Evolutionary conservation across 805 yeast genomes (phyloP), one percentile per base, ranked within the genome.

Genomic region (Schizosaccharomyces octosporus): DNA sequence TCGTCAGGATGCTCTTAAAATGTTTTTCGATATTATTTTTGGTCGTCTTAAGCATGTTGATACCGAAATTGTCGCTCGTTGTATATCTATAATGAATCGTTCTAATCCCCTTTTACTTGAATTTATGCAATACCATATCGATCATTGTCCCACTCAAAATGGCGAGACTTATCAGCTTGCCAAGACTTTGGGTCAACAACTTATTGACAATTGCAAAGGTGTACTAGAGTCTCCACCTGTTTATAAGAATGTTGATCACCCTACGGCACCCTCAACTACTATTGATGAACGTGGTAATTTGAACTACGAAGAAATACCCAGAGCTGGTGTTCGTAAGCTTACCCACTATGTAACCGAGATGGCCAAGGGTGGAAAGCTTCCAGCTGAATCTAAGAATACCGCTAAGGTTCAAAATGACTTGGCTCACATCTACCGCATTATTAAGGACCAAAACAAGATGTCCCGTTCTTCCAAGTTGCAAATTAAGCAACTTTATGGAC

Each of bases 71-170:
- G 95, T 93, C 64, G 81, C 90, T 66, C 95, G 88, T 72, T 95
- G 98, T 73, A 89, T 93, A 69, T 86, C 87, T 72, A 87, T 93
- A 72, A 89, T 93, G 97, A 93, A 93, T 80, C 82, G 97, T 73
- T 84, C 97, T 55, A 88, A 86, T 73, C 95, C 94, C 63, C 82
- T 94, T 58, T 79, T 93, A 70, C 85, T 93, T 68, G 90, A 89
- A 70, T 88, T 90, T 72, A 93, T 93, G 97, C 96, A 93, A 74
- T 93, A 90, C 74, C 82, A 83, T 71, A 83, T 84, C 71, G 93
- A 85, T 71, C 87, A 83, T 69, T 81, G 84, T 63, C 89, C 97
- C 59, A 79, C 83, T 62, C 83, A 79, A 66, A 85, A 85, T 71
- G 97, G 97, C 71, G 94, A 84, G 71, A 89, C 95, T 69, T 93